A percentile compares a stretch with the other conserved stretches of the same genome.
These are phyloP conservation scores for Fusarium penzigii DNA, from an alignment of 2,329 filamentous ascomycete genomes.

Conservation along the genomic window DNA sequence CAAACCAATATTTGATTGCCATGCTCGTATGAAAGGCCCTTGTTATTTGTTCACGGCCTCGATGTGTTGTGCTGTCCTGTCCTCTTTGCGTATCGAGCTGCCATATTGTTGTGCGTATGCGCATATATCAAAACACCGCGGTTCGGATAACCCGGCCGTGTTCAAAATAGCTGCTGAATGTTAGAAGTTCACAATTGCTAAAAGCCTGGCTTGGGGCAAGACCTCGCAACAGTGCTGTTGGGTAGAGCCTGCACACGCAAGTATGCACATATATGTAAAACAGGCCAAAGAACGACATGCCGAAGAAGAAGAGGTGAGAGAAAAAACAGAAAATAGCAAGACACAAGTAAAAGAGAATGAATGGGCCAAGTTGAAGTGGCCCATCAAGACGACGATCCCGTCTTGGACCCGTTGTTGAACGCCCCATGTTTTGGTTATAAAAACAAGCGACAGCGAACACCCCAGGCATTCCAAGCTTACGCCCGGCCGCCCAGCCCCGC, in stretches of 20 bases:
- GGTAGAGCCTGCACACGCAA: slow-evolving; percentile 1
- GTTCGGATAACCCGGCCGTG: not conserved
- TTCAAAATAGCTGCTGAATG: not conserved
- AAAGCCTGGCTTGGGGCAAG: no score
- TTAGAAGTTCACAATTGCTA: not conserved
- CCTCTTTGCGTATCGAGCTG: not conserved
- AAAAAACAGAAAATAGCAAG: slow-evolving; percentile 14
- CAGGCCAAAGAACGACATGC: slow-evolving; percentile 13
- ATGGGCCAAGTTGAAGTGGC: slow-evolving; percentile 67
- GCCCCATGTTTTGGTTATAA: slow-evolving; percentile 82
- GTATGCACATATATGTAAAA: not conserved
- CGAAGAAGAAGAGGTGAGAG: slow-evolving; percentile 15
- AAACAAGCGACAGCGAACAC: slow-evolving; percentile 78
- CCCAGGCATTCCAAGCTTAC: slow-evolving; percentile 63
- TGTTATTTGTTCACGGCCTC: not conserved
- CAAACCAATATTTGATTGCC: not conserved
- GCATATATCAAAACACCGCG: not conserved
- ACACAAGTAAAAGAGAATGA: slow-evolving; percentile 21
- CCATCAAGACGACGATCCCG: slow-evolving; percentile 56
- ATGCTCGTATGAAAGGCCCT: not conserved
- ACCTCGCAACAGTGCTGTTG: not conserved
- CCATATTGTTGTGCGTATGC: not conserved
- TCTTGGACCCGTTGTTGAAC: slow-evolving; percentile 77
- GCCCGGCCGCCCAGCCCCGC: slow-evolving; percentile 43
- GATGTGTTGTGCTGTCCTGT: not conserved